phyloP scores from a whole-genome alignment of 2,329 filamentous ascomycete species.

The Fusarium gaditjirri region DNA sequence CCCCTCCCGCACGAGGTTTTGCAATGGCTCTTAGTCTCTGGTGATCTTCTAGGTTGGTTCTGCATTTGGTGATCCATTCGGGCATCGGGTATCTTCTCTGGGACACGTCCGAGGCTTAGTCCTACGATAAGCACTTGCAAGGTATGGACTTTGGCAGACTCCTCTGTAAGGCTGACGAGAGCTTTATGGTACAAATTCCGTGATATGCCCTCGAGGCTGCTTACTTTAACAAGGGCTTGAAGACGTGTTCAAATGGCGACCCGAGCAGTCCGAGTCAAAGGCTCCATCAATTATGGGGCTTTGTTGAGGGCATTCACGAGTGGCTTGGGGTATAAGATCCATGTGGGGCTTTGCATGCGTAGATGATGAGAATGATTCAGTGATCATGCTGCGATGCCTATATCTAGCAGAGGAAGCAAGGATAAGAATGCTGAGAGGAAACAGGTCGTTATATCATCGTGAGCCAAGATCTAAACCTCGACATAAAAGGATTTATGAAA shows the following conservation, averaged over 20 bases:
- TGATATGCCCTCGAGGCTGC: constrained; percentile 11
- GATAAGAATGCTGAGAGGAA: not conserved
- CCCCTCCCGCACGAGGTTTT: not conserved
- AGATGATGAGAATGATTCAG: not conserved
- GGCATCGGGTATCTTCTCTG: constrained; percentile 3
- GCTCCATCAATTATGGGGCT: not conserved
- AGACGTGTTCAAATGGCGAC: not conserved
- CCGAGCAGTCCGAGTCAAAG: not conserved
- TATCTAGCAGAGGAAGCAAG: not conserved
- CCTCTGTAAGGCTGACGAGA: constrained; percentile 44
- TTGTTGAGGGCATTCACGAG: not conserved
- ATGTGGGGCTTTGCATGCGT: constrained; percentile 7
- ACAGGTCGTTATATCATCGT: constrained; percentile 38
- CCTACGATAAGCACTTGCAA: constrained; percentile 44
- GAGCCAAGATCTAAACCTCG: constrained; percentile 26
- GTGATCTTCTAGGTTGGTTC: constrained; percentile 8
- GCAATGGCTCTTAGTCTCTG: not conserved
- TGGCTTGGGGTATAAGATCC: not conserved
- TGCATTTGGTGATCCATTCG: not conserved
- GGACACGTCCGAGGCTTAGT: constrained; percentile 11
- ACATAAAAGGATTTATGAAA: constrained; percentile 26
- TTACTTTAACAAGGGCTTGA: constrained; percentile 3
- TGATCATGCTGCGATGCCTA: not conserved
- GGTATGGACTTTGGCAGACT: constrained; percentile 16
- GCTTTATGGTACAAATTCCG: constrained; percentile 26